Conservation (phyloP, 208 protist genomes). For the Porcisia deanei region DNA sequence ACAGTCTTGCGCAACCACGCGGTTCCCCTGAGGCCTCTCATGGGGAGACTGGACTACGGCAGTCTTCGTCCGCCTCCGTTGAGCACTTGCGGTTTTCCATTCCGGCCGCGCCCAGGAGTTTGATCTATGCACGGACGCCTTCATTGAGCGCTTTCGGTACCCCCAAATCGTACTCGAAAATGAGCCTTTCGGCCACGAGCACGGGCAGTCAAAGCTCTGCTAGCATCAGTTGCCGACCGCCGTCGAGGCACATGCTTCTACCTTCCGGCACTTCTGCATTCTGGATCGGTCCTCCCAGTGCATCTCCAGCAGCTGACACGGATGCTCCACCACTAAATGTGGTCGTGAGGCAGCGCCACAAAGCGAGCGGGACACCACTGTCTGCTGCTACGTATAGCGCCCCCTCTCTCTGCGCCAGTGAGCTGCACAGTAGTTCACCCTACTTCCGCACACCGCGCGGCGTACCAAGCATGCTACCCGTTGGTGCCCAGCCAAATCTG, state of each 20-base stretch:
- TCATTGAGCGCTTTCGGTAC: slow-evolving; percentile 19
- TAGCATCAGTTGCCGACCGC: slow-evolving; percentile 2
- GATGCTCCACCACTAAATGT: slow-evolving; percentile 25
- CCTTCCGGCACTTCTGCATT: slow-evolving; percentile 2
- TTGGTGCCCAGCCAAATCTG: background rate
- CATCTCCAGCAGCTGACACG: slow-evolving; percentile 1
- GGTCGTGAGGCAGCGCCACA: slow-evolving; percentile 27
- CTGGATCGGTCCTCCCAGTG: slow-evolving; percentile 18
- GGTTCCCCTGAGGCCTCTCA: background rate
- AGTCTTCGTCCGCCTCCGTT: slow-evolving; percentile 3
- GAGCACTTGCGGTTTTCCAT: slow-evolving; percentile 15
- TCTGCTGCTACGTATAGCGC: slow-evolving; percentile 3
- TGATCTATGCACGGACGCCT: background rate
- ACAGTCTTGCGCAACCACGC: background rate
- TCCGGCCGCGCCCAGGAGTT: slow-evolving; percentile 7
- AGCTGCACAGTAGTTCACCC: background rate
- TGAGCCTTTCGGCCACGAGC: background rate
- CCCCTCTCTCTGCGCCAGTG: background rate
- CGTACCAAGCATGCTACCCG: background rate
- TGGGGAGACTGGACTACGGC: background rate
- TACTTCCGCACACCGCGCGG: background rate
- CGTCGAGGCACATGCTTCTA: background rate
- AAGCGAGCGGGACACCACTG: slow-evolving; percentile 8
- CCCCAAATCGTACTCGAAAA: slow-evolving; percentile 2
- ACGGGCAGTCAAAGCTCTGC: slow-evolving; percentile 5